phyloP scores from a whole-genome alignment of 2,329 filamentous ascomycete species.

The Colletotrichum plurivorum region DNA sequence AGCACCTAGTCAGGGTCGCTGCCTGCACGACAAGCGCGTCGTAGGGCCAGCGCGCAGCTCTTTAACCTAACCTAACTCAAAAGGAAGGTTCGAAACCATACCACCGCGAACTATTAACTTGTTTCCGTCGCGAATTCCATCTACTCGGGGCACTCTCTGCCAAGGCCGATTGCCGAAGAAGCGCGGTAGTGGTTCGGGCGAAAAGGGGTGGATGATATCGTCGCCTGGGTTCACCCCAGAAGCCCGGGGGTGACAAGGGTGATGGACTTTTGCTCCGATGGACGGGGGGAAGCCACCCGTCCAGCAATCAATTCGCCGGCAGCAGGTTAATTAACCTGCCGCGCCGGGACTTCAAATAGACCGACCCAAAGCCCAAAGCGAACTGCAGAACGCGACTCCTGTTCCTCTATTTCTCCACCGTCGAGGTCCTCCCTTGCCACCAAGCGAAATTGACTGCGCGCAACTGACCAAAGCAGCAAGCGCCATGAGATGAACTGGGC shows the following conservation, averaged over 20 bases:
- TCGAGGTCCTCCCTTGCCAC: not conserved
- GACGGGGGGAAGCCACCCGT: not conserved
- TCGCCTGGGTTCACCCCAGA: not conserved
- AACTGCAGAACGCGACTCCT: not conserved
- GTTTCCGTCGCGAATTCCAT: constrained; percentile 5
- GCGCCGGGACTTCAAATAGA: not conserved
- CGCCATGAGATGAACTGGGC: not conserved
- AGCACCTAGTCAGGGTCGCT: constrained; percentile 1
- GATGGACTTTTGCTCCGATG: not conserved
- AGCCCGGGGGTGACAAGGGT: not conserved
- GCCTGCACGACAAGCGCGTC: not conserved
- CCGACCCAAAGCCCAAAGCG: constrained; percentile 4
- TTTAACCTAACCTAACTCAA: too few species aligned
- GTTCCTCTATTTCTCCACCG: not conserved
- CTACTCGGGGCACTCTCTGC: not conserved
- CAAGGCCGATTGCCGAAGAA: constrained; percentile 9
- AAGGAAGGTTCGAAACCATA: not conserved
- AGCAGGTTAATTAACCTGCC: constrained; percentile 5
- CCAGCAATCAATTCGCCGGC: constrained; percentile 3
- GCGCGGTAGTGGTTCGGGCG: constrained; percentile 11
- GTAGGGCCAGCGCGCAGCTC: too few species aligned
- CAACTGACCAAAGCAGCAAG: not conserved
- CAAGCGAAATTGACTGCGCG: not conserved
- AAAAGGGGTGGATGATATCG: not conserved
- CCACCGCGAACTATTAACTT: not conserved